Evolutionary conservation across 176 grass and related monocot genomes (phyloP).

Genomic region (Oryza nivara): DNA sequence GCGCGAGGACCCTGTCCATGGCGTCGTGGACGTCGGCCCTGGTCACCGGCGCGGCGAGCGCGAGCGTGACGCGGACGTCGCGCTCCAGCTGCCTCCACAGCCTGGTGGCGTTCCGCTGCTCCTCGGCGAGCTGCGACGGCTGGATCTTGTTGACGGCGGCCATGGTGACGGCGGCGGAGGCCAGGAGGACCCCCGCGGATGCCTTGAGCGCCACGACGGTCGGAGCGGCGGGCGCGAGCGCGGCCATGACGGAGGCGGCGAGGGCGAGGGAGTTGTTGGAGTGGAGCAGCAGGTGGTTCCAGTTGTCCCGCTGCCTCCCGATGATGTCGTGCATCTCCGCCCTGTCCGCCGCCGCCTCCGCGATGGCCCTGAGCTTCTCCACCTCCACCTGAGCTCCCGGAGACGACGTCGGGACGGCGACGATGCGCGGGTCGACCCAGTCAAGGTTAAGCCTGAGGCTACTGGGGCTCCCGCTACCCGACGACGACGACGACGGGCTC

Average conservation of each 20-base stretch:
- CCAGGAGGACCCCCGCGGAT: slow-evolving; percentile 32
- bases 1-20: slow-evolving; percentile 45
- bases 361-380: slow-evolving; percentile 49
- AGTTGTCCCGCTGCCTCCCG: slow-evolving; percentile 61
- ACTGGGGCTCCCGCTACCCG: neutral
- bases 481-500: neutral
- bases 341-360: slow-evolving; percentile 55
- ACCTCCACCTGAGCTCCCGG: neutral
- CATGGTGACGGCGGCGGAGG: slow-evolving; percentile 46
- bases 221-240: slow-evolving; percentile 39
- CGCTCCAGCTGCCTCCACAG: slow-evolving; percentile 58
- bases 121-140: slow-evolving; percentile 77
- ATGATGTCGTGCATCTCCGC: slow-evolving; percentile 79
- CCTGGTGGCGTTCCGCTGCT: slow-evolving; percentile 64
- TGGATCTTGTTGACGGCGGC: slow-evolving; percentile 54
- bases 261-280: slow-evolving; percentile 63
- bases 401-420: neutral
- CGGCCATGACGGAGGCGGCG: slow-evolving; percentile 47
- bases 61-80: slow-evolving; percentile 25
- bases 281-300: slow-evolving; percentile 76
- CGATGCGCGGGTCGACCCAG: neutral
- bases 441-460: neutral
- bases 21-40: slow-evolving; percentile 1
- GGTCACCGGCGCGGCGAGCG: neutral
- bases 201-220: slow-evolving; percentile 24